A percentile compares a stretch with the other conserved stretches of the same genome.
phyloP scores from a whole-genome alignment of 345 rosid species.

The Ceriops zippeliana region DNA sequence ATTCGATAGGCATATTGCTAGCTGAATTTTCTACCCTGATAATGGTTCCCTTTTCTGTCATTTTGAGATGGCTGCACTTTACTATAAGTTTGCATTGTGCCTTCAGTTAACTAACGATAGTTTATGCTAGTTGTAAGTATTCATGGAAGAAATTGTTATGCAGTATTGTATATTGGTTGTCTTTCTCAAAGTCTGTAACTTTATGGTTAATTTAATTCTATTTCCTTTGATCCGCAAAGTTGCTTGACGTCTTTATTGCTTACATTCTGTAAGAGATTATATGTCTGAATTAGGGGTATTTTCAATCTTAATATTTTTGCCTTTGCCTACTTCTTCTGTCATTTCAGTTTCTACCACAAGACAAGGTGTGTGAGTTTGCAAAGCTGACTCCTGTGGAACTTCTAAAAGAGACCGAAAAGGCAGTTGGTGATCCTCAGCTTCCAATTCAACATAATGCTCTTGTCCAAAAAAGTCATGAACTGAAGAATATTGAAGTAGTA shows the following conservation, averaged over 20 bases:
- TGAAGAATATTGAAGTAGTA: constrained; percentile 64
- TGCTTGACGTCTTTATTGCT: background rate
- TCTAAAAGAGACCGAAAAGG: constrained; percentile 92
- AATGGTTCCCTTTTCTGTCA: background rate
- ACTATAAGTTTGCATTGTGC: too few relatives aligned
- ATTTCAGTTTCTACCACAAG: constrained; percentile 78
- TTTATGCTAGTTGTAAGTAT: background rate
- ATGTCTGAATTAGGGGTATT: background rate
- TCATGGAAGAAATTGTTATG: background rate
- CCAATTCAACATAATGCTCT: constrained; percentile 72
- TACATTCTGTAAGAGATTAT: background rate
- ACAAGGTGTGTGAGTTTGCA: constrained; percentile 94
- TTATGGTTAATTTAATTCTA: background rate
- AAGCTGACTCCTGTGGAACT: constrained; percentile 89
- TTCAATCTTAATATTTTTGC: background rate
- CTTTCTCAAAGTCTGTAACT: background rate
- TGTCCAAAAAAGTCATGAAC: constrained; percentile 68
- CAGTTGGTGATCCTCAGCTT: constrained; percentile 91
- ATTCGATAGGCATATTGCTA: background rate
- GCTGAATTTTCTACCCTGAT: background rate
- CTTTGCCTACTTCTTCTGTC: background rate
- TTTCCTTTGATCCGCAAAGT: background rate
- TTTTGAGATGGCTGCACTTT: background rate
- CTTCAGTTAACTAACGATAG: too few relatives aligned
- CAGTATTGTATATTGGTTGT: background rate